These are phyloP conservation scores for Stagonosporopsis chrysanthemi DNA, from an alignment of 2,329 filamentous ascomycete genomes.

Conservation along the genomic window DNA sequence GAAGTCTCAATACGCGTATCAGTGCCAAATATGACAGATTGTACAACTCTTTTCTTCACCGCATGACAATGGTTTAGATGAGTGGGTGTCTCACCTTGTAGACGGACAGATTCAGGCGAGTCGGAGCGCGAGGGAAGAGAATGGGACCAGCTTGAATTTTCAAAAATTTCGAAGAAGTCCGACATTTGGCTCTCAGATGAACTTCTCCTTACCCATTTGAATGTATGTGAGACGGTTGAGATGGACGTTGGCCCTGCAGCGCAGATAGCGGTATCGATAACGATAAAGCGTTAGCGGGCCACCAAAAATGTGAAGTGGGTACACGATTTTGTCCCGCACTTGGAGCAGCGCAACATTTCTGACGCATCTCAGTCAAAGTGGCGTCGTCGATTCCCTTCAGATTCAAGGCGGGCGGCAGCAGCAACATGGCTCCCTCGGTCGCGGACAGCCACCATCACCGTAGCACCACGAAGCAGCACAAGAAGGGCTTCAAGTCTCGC, in stretches of 20 bases:
- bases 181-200: too few relatives aligned
- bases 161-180: too few relatives aligned
- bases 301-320: slow-evolving; percentile 26
- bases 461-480: slow-evolving; percentile 84
- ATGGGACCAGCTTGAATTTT: too few relatives aligned
- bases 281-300: slow-evolving; percentile 18
- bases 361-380: slow-evolving; percentile 37
- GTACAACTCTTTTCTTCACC: too few relatives aligned
- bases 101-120: too few relatives aligned
- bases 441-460: slow-evolving; percentile 79
- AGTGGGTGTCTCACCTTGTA: too few relatives aligned
- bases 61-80: too few relatives aligned
- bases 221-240: too few relatives aligned
- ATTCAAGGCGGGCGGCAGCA: slow-evolving; percentile 77
- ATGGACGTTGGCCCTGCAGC: not conserved
- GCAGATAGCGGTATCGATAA: slow-evolving; percentile 10
- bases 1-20: too few relatives aligned
- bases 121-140: too few relatives aligned
- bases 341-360: slow-evolving; percentile 23
- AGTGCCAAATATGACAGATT: too few relatives aligned
- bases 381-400: slow-evolving; percentile 68
- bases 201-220: too few relatives aligned
- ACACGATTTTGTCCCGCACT: slow-evolving; percentile 33
- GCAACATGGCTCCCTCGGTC: slow-evolving; percentile 69
- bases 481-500: slow-evolving; percentile 92